Conservation (phyloP, 331 rosid genomes). For the Saraca asoca region DNA sequence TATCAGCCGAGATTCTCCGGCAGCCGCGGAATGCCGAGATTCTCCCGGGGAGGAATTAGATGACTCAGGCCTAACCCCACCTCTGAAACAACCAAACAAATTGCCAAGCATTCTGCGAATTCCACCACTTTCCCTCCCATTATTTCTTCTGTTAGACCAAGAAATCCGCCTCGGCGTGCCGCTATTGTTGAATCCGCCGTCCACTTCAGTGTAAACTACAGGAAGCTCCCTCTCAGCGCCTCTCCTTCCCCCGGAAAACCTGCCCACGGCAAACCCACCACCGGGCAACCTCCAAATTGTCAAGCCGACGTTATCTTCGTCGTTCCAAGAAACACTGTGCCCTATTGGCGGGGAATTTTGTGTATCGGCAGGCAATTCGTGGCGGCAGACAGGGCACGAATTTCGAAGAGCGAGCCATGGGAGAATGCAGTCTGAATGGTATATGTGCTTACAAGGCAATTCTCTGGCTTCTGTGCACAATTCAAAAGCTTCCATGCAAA, state of each 20-base stretch:
- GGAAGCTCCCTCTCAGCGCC: conserved; percentile 58
- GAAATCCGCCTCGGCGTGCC: conserved; percentile 66
- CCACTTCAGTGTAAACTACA: conserved; percentile 70
- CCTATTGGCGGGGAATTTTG: background rate
- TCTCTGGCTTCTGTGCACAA: conserved; percentile 49
- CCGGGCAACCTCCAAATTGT: conserved; percentile 91
- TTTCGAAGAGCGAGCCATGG: conserved; percentile 74
- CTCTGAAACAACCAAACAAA: conserved; percentile 58
- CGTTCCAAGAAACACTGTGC: conserved; percentile 29
- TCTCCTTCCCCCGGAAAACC: conserved; percentile 57
- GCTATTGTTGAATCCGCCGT: conserved; percentile 56
- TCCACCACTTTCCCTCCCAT: conserved; percentile 54
- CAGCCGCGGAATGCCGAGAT: too few relatives aligned
- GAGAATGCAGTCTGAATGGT: conserved; percentile 72
- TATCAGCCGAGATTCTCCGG: too few relatives aligned
- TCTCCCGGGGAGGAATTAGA: conserved; percentile 2
- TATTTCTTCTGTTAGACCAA: conserved; percentile 50
- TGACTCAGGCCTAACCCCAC: conserved; percentile 15
- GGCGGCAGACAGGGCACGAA: conserved; percentile 90
- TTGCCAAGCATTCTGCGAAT: conserved; percentile 46
- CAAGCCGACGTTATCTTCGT: conserved; percentile 55
- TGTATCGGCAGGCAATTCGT: conserved; percentile 51
- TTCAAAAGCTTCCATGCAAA: conserved; percentile 73
- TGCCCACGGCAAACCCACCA: conserved; percentile 85
- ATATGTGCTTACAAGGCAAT: conserved; percentile 86